These are phyloP conservation scores for Panicum virgatum DNA, from an alignment of 202 grass and related monocot genomes.

Conservation along the genomic window DNA sequence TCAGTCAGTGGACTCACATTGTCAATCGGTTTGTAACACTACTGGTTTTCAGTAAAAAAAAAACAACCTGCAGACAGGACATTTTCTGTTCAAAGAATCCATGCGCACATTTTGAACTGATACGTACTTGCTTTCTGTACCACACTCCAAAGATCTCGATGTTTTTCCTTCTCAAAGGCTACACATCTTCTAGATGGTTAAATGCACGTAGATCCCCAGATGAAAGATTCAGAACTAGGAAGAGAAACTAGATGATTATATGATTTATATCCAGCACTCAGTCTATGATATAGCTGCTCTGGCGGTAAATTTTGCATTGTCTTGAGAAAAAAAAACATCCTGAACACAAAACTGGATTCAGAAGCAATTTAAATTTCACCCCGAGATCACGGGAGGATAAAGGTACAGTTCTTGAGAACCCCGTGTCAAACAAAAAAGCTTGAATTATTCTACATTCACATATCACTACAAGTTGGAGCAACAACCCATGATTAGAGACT, in stretches of 20 bases:
- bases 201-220: not conserved
- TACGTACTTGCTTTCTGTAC: not conserved
- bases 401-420: not conserved
- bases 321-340: not conserved
- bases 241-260: not conserved
- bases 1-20: too few relatives aligned
- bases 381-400: not conserved
- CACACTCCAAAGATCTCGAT: not conserved
- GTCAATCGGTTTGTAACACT: not conserved
- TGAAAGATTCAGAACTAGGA: not conserved
- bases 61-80: not conserved
- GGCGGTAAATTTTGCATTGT: not conserved
- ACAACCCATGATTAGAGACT: slow-evolving; percentile 17
- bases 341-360: not conserved
- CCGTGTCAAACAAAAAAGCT: too few relatives aligned
- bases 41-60: not conserved
- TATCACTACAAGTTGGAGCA: slow-evolving; percentile 19
- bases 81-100: too few relatives aligned
- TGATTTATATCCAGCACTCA: not conserved
- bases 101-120: not conserved
- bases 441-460: slow-evolving; percentile 38
- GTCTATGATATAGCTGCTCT: not conserved
- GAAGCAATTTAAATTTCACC: not conserved
- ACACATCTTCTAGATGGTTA: not conserved
- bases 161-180: not conserved